phyloP scores from a whole-genome alignment of 257 asterid species.

The Salvia hispanica region DNA sequence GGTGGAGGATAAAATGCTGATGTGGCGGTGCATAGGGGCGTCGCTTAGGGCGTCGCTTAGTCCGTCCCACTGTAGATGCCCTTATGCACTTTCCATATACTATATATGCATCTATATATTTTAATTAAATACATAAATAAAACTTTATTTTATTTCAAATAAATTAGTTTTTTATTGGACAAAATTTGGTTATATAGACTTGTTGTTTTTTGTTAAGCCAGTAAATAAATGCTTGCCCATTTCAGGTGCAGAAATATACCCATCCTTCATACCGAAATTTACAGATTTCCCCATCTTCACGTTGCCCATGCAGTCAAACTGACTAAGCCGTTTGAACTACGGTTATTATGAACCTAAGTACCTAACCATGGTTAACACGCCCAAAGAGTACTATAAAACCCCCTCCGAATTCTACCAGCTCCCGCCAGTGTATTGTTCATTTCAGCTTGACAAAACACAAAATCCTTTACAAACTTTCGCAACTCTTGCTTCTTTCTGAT shows the following conservation, averaged over 20 bases:
- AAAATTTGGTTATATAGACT: no score
- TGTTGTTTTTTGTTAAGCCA: no score
- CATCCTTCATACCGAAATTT: slow-evolving; percentile 8
- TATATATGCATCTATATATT: no score
- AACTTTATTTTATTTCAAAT: no score
- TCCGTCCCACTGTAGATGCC: no score
- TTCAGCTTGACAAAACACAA: slow-evolving; percentile 27
- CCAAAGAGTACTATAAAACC: slow-evolving; percentile 13
- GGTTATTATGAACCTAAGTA: slow-evolving; percentile 9
- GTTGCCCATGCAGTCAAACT: slow-evolving; percentile 30
- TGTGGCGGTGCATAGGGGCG: no score
- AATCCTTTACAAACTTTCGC: slow-evolving; percentile 12
- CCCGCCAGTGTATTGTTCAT: slow-evolving; percentile 45
- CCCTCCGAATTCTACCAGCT: slow-evolving; percentile 3
- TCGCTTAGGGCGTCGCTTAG: no score
- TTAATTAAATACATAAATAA: no score
- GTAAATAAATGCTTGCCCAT: neutral
- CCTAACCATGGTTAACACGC: slow-evolving; percentile 32
- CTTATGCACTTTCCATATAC: no score
- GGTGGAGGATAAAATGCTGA: no score
- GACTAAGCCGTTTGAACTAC: slow-evolving; percentile 23
- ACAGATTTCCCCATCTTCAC: slow-evolving; percentile 23
- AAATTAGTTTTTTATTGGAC: no score
- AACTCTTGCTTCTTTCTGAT: slow-evolving; percentile 32
- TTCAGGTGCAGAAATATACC: neutral